phyloP scores from a whole-genome alignment of 306 rosid genomes.

The Casuarina glauca region DNA sequence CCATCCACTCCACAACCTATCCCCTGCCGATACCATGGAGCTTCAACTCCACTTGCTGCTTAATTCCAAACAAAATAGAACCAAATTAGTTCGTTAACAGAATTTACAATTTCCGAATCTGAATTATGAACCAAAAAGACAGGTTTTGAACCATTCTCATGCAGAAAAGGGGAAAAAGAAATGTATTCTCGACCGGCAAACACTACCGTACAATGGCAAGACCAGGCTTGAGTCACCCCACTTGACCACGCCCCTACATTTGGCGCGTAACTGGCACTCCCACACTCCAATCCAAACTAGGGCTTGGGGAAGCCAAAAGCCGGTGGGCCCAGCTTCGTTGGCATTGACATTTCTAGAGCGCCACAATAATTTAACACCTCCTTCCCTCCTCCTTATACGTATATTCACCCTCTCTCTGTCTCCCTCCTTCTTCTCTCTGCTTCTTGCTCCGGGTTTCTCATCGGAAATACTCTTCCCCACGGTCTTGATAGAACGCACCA shows the following conservation, averaged over 20 bases:
- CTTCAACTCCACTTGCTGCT: too few species aligned
- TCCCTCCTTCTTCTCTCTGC: background rate
- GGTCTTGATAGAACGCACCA: slow-evolving; percentile 29
- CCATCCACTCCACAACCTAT: too few species aligned
- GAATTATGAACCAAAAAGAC: too few species aligned
- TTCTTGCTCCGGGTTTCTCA: slow-evolving; percentile 3
- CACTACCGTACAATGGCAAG: too few species aligned
- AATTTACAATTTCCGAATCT: too few species aligned
- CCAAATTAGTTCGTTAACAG: too few species aligned
- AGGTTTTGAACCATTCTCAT: too few species aligned
- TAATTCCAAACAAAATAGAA: too few species aligned
- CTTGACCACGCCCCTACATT: slow-evolving; percentile 21
- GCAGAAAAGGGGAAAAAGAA: too few species aligned
- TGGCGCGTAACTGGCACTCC: slow-evolving; percentile 30
- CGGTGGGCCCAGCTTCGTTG: slow-evolving; percentile 85
- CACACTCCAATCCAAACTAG: slow-evolving; percentile 31
- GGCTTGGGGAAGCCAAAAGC: slow-evolving; percentile 42
- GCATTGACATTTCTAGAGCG: slow-evolving; percentile 86
- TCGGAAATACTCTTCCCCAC: slow-evolving; percentile 35
- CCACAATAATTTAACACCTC: slow-evolving; percentile 55
- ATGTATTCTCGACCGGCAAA: too few species aligned
- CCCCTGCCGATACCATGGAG: too few species aligned
- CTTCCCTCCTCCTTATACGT: background rate
- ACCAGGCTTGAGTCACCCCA: background rate
- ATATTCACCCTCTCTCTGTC: background rate